These are phyloP conservation scores for Ligustrum vulgare DNA, from an alignment of 257 asterid species.

Conservation along the genomic window DNA sequence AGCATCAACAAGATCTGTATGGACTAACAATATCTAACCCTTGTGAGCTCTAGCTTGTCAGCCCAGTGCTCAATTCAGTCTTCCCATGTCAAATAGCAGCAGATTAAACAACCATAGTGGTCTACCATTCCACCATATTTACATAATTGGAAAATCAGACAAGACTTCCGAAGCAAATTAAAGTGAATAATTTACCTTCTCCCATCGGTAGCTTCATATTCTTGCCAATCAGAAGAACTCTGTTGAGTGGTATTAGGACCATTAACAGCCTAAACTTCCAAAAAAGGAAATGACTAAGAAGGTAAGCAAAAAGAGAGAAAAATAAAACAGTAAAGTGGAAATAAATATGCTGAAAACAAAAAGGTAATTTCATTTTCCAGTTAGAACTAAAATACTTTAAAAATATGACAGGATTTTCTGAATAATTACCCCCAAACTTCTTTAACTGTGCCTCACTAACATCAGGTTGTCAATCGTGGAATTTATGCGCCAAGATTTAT, in stretches of 20 bases:
- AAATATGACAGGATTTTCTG: background rate
- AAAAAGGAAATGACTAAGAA: conserved; percentile 1
- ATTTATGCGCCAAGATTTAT: background rate
- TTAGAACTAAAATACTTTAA: conserved; percentile 1
- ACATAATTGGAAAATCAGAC: background rate
- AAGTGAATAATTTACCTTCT: conserved; percentile 56
- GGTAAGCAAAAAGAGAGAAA: conserved; percentile 3
- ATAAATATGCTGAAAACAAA: conserved; percentile 7
- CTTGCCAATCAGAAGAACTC: conserved; percentile 91
- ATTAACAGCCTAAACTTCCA: conserved; percentile 38
- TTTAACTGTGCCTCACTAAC: background rate
- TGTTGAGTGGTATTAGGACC: conserved; percentile 48
- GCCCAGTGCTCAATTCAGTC: background rate
- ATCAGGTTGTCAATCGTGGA: background rate
- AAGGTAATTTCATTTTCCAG: conserved; percentile 2
- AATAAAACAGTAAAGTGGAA: conserved; percentile 3
- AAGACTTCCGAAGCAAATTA: conserved; percentile 13
- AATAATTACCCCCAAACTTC: background rate
- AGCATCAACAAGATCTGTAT: background rate
- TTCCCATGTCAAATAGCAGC: conserved; percentile 17
- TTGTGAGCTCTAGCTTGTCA: conserved; percentile 10
- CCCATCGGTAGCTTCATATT: conserved; percentile 86
- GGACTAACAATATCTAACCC: conserved; percentile 13
- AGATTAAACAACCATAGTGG: conserved; percentile 13
- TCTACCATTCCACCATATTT: background rate